Base-by-base conservation (phyloP, 352 stramenopile genomes). In the Globisporangium acanthophoron region DNA sequence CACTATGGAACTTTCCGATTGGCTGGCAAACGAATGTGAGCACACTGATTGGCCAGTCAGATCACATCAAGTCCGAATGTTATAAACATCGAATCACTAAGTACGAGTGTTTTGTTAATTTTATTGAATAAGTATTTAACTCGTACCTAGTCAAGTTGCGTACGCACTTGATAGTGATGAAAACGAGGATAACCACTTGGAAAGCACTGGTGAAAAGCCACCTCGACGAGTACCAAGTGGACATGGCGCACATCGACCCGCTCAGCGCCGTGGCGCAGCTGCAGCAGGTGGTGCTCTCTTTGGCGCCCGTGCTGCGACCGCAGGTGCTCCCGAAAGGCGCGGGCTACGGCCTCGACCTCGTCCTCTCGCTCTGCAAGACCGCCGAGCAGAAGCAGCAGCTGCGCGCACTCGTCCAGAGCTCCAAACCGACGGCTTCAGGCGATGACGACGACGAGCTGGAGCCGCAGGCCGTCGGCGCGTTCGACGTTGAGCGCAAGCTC, bases 261-360 rank as follows among this genome's bases (percentile, higher is more conserved):
- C 60, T 93, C 45, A 58, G 74, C 20, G 79, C 83, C 15, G 80
- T 88, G 39, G 64, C 78, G 46, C 73, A 91, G 45, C 69, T 93
- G 18, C 76, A 93, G 76, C 59, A 63, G 44, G 59, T 80, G 18
- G 69, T 93, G 56, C 54, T 64, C 35, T 47, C 70, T 15, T 61
- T 93, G 35, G 80, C 83, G 55, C 80, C 83, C 45, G 54, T 59
- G 39, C 57, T 88, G 45, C 63, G 69, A 11, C 83, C 83, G 31
- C 83, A 93, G 63, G 70, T 91, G 52, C 70, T 93, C 21, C 83
- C 79, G 6, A 87, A 85, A 52, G 80, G 76, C 37, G 44, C 63
- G 1, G 35, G 62, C 40, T 90, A 91, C 57, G 80, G 78, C 29
- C 52, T 90, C 13, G 83, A 90, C 16, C 56, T 90, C 58, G 67